phyloP scores from a whole-genome alignment of 306 rosid genomes.

The Glycyrrhiza uralensis region DNA sequence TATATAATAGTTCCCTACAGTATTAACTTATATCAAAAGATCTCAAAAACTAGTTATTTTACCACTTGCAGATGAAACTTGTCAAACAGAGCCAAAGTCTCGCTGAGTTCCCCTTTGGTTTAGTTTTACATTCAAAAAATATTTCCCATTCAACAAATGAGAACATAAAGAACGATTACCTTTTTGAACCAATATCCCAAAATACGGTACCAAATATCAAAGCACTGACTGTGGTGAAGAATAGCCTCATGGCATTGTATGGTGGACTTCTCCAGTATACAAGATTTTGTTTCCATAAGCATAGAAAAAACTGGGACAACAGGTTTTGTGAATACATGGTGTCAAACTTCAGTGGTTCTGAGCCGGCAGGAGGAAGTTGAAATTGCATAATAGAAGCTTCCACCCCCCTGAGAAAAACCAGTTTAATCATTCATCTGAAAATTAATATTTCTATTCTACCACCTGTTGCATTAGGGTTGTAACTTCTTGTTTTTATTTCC shows the following conservation, averaged over 20 bases:
- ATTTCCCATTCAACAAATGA: not conserved
- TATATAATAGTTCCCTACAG: not conserved
- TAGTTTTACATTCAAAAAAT: conserved; percentile 3
- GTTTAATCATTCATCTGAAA: not conserved
- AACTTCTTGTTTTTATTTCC: not conserved
- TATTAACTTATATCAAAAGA: not conserved
- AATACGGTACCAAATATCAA: conserved; percentile 62
- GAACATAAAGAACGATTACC: conserved; percentile 41
- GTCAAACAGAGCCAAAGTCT: too few relatives aligned
- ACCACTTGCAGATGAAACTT: too few relatives aligned
- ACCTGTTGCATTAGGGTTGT: not conserved
- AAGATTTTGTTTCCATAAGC: conserved; percentile 86
- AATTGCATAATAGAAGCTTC: conserved; percentile 59
- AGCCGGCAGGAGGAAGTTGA: conserved; percentile 55
- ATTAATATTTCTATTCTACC: not conserved
- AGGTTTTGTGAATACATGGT: conserved; percentile 48
- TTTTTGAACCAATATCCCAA: conserved; percentile 71
- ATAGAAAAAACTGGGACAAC: conserved; percentile 44
- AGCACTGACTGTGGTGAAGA: conserved; percentile 67
- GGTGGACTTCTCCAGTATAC: conserved; percentile 91
- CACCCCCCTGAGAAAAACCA: conserved; percentile 50
- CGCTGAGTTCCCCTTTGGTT: too few relatives aligned
- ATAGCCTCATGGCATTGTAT: conserved; percentile 72
- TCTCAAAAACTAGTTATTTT: not conserved
- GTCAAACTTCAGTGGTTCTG: conserved; percentile 56